phyloP scores from a whole-genome alignment of 176 grass and related monocot species.

The Neostapfia colusana region DNA sequence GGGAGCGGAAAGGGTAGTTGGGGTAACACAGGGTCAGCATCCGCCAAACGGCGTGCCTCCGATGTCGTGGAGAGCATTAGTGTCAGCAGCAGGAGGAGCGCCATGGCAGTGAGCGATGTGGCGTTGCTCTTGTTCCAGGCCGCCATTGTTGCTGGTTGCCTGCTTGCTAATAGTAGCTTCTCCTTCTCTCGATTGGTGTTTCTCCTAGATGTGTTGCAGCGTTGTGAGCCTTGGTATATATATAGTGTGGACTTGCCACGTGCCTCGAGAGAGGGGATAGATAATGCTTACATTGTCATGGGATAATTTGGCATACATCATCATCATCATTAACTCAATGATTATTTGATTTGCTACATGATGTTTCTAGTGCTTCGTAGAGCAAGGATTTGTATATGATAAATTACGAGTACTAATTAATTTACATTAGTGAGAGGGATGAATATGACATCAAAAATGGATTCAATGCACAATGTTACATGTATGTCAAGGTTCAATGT shows the following conservation, averaged over 20 bases:
- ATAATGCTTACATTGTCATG: not conserved
- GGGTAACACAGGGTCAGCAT: not conserved
- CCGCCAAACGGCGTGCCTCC: not conserved
- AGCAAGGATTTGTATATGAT: too few relatives aligned
- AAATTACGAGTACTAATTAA: too few relatives aligned
- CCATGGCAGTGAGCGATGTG: not conserved
- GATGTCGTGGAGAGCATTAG: not conserved
- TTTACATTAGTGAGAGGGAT: too few relatives aligned
- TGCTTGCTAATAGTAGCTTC: not conserved
- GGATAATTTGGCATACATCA: not conserved
- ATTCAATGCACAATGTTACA: too few relatives aligned
- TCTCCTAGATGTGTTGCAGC: not conserved
- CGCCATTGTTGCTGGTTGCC: not conserved
- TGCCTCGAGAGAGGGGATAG: not conserved
- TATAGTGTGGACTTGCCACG: not conserved
- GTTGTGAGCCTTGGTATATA: not conserved
- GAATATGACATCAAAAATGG: too few relatives aligned
- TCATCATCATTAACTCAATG: not conserved
- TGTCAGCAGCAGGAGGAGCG: not conserved
- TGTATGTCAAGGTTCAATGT: too few relatives aligned
- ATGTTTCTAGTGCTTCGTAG: not conserved
- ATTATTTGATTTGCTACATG: too few relatives aligned
- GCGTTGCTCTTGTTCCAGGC: not conserved
- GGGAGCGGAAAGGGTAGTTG: not conserved
- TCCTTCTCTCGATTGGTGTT: not conserved